These are phyloP conservation scores for Xylaria acuta DNA, from an alignment of 495 filamentous ascomycete genomes.

Conservation along the genomic window DNA sequence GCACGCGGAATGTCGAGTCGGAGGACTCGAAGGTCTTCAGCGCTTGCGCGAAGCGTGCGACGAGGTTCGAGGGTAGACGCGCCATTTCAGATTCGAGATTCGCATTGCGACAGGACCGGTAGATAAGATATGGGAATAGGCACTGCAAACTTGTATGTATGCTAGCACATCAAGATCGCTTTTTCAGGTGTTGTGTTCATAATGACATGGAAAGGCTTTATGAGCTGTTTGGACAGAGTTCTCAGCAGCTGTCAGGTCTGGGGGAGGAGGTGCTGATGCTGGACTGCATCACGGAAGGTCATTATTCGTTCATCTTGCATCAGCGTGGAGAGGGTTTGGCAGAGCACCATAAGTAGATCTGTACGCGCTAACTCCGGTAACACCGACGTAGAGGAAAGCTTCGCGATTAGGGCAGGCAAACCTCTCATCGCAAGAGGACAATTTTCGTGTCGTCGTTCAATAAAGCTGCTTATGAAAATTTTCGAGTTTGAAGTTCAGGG, in stretches of 20 bases:
- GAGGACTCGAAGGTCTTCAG: constrained; percentile 66
- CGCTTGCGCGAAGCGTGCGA: constrained; percentile 53
- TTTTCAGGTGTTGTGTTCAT: not conserved
- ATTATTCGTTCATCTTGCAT: not conserved
- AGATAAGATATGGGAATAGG: not conserved
- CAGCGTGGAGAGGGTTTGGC: not conserved
- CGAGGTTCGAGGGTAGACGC: constrained; percentile 35
- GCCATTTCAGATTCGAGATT: constrained; percentile 29
- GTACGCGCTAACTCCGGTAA: constrained; percentile 12
- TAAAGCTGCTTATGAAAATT: not conserved
- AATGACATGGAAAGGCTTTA: not conserved
- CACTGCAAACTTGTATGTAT: not conserved
- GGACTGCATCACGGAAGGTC: not conserved
- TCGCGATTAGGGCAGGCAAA: not conserved
- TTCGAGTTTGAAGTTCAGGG: not conserved
- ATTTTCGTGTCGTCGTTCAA: not conserved
- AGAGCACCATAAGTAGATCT: not conserved
- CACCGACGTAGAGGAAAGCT: not conserved
- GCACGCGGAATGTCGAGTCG: constrained; percentile 61
- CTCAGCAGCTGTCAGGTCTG: not conserved
- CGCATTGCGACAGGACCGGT: constrained; percentile 10
- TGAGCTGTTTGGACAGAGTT: not conserved
- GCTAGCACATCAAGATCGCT: constrained; percentile 6
- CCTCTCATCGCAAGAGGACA: too few relatives aligned
- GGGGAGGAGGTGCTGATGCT: not conserved